Conservation (phyloP, 768 basidiomycete species). For the Amanita phalloides region DNA sequence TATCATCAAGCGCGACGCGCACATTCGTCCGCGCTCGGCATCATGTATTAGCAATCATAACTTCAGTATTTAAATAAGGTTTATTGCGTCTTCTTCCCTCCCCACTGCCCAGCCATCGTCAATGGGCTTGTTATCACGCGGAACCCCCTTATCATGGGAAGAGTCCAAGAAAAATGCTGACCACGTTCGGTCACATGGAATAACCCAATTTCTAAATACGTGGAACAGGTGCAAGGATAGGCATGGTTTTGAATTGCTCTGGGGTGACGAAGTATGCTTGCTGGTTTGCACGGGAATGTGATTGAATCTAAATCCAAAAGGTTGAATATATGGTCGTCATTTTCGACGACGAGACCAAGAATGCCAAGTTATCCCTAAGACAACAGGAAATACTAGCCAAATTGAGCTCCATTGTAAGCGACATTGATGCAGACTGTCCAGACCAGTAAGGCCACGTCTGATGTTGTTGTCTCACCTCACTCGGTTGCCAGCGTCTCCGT, state of each 20-base stretch:
- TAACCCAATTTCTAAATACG: conserved; percentile 88
- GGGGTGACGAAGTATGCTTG: conserved; percentile 89
- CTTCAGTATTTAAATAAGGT: not conserved
- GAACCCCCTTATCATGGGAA: conserved; percentile 88
- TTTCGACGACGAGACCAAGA: conserved; percentile 69
- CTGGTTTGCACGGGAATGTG: conserved; percentile 1
- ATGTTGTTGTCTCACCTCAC: not conserved
- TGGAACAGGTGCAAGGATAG: conserved; percentile 91
- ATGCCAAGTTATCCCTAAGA: conserved; percentile 83
- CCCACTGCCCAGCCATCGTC: not conserved
- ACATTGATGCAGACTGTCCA: conserved; percentile 50
- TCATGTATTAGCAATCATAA: conserved; percentile 14
- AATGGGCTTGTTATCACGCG: conserved; percentile 92
- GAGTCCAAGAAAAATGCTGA: conserved; percentile 81
- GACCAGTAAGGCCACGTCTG: conserved; percentile 36
- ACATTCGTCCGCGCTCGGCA: too few relatives aligned
- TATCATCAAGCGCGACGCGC: too few relatives aligned
- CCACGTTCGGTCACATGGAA: conserved; percentile 87
- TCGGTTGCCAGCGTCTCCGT: conserved; percentile 43
- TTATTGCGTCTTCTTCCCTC: not conserved
- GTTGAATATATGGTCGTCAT: conserved; percentile 94
- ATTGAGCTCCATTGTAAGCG: conserved; percentile 55
- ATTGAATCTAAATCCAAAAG: conserved; percentile 27
- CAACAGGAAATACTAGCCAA: conserved; percentile 90
- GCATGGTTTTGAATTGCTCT: conserved; percentile 83